Conservation (phyloP, 1,284 basidiomycete genomes). For the Anthracocystis panici-leucophaei region DNA sequence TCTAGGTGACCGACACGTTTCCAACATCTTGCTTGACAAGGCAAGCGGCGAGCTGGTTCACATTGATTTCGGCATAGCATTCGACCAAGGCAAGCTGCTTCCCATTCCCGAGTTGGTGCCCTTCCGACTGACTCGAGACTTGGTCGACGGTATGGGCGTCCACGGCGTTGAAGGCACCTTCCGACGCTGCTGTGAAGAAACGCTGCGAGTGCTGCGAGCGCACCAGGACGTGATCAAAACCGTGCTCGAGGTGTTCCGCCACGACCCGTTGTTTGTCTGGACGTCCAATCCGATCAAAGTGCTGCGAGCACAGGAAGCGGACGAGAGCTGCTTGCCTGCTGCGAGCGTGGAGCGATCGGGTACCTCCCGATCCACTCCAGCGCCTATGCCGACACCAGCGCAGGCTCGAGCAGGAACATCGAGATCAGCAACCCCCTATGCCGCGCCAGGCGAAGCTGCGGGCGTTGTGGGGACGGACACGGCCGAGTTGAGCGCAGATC, state of each 20-base stretch:
- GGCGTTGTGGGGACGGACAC: conserved; percentile 63
- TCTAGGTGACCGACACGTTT: conserved; percentile 90
- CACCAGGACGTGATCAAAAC: conserved; percentile 90
- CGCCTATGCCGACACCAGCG: conserved; percentile 10
- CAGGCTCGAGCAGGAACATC: conserved; percentile 10
- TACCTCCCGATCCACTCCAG: conserved; percentile 14
- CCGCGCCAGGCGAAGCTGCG: neutral
- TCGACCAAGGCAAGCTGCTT: conserved; percentile 89
- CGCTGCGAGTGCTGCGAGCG: conserved; percentile 86
- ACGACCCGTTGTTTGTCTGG: conserved; percentile 96
- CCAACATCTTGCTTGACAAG: conserved; percentile 91
- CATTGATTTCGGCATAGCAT: conserved; percentile 96
- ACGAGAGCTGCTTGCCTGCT: conserved; percentile 23
- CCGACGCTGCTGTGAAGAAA: conserved; percentile 93
- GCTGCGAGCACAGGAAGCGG: conserved; percentile 46
- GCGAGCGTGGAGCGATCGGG: conserved; percentile 27
- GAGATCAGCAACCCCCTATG: conserved; percentile 28
- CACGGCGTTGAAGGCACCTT: conserved; percentile 94
- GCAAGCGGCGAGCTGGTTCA: conserved; percentile 87
- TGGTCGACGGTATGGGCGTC: conserved; percentile 92
- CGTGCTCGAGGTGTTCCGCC: conserved; percentile 94
- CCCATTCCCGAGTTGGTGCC: conserved; percentile 89
- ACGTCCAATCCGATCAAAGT: conserved; percentile 59
- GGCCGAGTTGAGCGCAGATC: conserved; percentile 87
- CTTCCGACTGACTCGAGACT: conserved; percentile 91